Evolutionary conservation across 495 filamentous ascomycete species (phyloP).

Genomic region (Penicillium flavigenum): DNA sequence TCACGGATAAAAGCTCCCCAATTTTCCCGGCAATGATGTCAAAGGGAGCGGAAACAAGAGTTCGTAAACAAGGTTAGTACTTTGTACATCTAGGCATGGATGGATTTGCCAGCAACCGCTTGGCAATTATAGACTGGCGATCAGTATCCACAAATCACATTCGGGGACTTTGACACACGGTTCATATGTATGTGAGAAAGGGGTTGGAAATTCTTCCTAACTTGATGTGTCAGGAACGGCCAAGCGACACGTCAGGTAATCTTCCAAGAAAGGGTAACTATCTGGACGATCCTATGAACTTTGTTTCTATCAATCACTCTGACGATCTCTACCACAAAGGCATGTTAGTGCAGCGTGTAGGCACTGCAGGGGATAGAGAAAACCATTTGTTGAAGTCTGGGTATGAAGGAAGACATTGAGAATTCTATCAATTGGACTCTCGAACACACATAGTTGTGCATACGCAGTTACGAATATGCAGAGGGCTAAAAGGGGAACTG

Average conservation of each 20-base stretch:
- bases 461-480: slow-evolving; percentile 12
- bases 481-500: slow-evolving; percentile 19
- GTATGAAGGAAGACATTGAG: not conserved
- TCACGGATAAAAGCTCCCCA: not conserved
- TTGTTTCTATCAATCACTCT: not conserved
- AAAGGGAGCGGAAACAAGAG: not conserved
- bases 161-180: slow-evolving; percentile 1
- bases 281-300: slow-evolving; percentile 4
- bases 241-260: slow-evolving; percentile 1
- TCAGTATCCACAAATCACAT: slow-evolving; percentile 5
- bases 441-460: not conserved
- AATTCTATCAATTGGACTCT: not conserved
- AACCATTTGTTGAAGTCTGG: not conserved
- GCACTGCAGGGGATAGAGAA: not conserved
- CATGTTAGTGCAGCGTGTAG: not conserved
- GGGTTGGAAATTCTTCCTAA: not conserved
- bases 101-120: not conserved
- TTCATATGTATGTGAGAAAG: slow-evolving; percentile 1
- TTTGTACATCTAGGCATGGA: not conserved
- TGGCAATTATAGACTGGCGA: not conserved
- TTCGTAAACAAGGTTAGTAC: not conserved
- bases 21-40: not conserved
- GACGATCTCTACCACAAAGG: not conserved
- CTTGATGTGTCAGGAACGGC: not conserved
- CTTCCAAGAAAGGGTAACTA: not conserved